Evolutionary conservation across 805 yeast species (phyloP).

Genomic region (Danielozyma ontarioensis): DNA sequence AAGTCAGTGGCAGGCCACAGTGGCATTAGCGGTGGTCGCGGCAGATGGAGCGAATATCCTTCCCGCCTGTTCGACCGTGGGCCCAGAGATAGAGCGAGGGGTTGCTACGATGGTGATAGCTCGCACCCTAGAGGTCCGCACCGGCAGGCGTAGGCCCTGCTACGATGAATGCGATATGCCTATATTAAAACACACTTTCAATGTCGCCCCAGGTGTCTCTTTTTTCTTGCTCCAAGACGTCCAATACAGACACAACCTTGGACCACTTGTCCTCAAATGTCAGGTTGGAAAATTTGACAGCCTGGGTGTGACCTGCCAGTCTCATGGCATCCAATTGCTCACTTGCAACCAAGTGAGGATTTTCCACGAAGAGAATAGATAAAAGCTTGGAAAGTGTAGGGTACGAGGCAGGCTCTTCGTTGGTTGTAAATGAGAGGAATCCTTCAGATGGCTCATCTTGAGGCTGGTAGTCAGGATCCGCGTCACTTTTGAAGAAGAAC

Average conservation of each 20-base stretch:
- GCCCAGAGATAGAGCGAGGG: no score
- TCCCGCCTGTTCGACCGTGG: no score
- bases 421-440: conserved; percentile 3
- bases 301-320: conserved; percentile 40
- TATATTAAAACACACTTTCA: no score
- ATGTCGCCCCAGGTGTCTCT: no score
- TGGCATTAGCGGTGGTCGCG: no score
- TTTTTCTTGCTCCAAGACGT: conserved; percentile 17
- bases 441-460: conserved; percentile 5
- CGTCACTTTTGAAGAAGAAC: conserved; percentile 64
- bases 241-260: conserved; percentile 11
- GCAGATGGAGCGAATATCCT: no score
- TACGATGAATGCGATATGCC: no score
- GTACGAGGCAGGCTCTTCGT: conserved; percentile 17
- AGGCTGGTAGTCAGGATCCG: conserved; percentile 63
- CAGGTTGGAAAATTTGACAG: conserved; percentile 55
- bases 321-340: conserved; percentile 38
- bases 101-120: no score
- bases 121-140: no score
- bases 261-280: conserved; percentile 55
- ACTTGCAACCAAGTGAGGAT: conserved; percentile 19
- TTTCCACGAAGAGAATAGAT: conserved; percentile 32
- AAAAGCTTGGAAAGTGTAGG: conserved; percentile 51
- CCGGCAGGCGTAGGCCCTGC: no score
- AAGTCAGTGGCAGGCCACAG: no score